phyloP scores from a whole-genome alignment of 2,329 filamentous ascomycete species.

The Hymenoscyphus fraxineus region DNA sequence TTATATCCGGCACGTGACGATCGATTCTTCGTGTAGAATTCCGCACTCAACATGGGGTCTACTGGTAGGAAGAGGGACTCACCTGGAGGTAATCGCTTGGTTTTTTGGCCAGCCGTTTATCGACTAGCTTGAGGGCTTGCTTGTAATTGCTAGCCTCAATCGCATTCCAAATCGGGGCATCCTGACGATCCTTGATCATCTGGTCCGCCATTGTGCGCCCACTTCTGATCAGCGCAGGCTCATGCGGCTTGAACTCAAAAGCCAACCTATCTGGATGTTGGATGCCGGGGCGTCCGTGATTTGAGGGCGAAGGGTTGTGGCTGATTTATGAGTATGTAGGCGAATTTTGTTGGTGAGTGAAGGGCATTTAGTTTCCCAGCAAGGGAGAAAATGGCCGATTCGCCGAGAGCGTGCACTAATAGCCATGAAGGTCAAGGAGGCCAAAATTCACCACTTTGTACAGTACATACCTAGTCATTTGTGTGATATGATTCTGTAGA shows the following conservation, averaged over 20 bases:
- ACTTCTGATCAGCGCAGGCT: slow-evolving; percentile 1
- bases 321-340: neutral
- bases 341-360: slow-evolving; percentile 1
- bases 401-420: slow-evolving; percentile 1
- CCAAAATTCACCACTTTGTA: neutral
- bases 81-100: slow-evolving; percentile 33
- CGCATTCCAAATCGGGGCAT: slow-evolving; percentile 34
- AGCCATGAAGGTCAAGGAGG: neutral
- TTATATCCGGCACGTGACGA: slow-evolving; percentile 18
- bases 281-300: neutral
- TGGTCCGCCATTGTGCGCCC: slow-evolving; percentile 27
- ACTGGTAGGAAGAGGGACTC: slow-evolving; percentile 12
- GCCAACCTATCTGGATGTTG: neutral
- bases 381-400: slow-evolving; percentile 2
- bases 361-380: neutral
- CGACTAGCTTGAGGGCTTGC: slow-evolving; percentile 35
- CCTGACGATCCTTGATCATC: slow-evolving; percentile 28
- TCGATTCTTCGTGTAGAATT: neutral
- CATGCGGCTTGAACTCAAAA: slow-evolving; percentile 8
- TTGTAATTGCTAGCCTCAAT: slow-evolving; percentile 36
- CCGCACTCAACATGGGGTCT: neutral
- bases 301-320: neutral
- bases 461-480: too few species aligned
- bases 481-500: too few species aligned
- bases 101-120: slow-evolving; percentile 35